Conservation (phyloP, 2,329 filamentous ascomycete species). For the Botryosphaeria dothidea region DNA sequence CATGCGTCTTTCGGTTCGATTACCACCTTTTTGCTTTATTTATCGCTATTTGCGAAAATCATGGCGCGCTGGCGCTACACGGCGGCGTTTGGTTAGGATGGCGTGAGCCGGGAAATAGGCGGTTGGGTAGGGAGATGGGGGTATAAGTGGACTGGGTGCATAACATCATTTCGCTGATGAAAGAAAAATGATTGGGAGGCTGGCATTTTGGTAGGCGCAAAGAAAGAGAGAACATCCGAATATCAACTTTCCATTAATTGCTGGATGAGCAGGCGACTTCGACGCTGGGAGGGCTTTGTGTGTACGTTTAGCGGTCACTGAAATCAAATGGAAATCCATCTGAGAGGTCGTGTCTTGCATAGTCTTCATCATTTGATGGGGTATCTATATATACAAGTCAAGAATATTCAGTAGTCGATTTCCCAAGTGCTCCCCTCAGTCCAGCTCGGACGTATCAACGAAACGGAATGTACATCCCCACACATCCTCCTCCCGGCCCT, state of each 20-base stretch:
- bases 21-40: no score
- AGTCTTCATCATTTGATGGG: no score
- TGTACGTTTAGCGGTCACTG: no score
- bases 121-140: neutral
- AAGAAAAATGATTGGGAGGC: neutral
- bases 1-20: no score
- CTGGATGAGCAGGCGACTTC: no score
- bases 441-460: neutral
- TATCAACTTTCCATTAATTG: neutral
- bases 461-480: slow-evolving; percentile 32
- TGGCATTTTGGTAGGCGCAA: neutral
- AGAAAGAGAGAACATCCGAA: neutral
- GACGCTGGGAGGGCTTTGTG: no score
- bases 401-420: no score
- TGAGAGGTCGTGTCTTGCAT: no score
- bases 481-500: slow-evolving; percentile 6
- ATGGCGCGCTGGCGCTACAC: neutral
- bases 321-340: no score
- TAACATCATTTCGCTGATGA: neutral
- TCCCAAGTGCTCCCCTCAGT: no score
- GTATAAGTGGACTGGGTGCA: neutral
- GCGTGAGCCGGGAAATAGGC: neutral
- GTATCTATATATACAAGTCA: no score
- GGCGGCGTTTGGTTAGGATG: neutral
- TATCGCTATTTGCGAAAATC: neutral